These are phyloP conservation scores for Myriosclerotinia curreyana DNA, from an alignment of 2,329 filamentous ascomycete species.

Conservation along the genomic window DNA sequence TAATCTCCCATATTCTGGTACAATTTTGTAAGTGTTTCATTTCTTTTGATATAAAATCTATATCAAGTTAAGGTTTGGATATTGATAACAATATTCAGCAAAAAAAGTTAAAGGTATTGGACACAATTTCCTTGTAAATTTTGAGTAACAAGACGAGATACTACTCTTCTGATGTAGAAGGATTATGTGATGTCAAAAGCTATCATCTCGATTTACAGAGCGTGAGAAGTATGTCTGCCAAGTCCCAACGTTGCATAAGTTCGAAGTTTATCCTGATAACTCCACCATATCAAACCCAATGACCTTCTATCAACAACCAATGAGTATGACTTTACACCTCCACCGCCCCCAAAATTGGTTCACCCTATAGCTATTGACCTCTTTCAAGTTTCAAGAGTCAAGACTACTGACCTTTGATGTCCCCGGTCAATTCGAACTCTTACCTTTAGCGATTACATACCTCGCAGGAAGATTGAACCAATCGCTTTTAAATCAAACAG, in stretches of 20 bases:
- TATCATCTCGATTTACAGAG: neutral
- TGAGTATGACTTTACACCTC: conserved; percentile 25
- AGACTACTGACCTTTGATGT: neutral
- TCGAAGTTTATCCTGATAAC: conserved; percentile 18
- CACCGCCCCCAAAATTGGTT: conserved; percentile 22
- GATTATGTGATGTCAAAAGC: neutral
- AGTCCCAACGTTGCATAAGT: neutral
- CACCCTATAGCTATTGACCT: conserved; percentile 14
- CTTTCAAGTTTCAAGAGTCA: too few species aligned
- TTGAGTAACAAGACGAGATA: neutral
- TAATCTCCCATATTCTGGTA: neutral
- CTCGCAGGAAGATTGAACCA: conserved; percentile 10
- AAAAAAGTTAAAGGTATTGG: neutral
- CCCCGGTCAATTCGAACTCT: neutral
- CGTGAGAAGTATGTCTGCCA: neutral
- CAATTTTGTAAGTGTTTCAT: neutral
- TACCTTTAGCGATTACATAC: conserved; percentile 6
- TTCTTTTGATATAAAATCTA: too few species aligned
- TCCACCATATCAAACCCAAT: conserved; percentile 21
- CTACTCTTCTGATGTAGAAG: neutral
- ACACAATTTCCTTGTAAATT: neutral
- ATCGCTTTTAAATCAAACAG: neutral
- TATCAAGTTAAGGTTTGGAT: neutral
- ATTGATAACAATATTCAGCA: neutral
- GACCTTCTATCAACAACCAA: conserved; percentile 19